Conservation (phyloP, 2,329 filamentous ascomycete genomes). For the Diaporthe longicolla region DNA sequence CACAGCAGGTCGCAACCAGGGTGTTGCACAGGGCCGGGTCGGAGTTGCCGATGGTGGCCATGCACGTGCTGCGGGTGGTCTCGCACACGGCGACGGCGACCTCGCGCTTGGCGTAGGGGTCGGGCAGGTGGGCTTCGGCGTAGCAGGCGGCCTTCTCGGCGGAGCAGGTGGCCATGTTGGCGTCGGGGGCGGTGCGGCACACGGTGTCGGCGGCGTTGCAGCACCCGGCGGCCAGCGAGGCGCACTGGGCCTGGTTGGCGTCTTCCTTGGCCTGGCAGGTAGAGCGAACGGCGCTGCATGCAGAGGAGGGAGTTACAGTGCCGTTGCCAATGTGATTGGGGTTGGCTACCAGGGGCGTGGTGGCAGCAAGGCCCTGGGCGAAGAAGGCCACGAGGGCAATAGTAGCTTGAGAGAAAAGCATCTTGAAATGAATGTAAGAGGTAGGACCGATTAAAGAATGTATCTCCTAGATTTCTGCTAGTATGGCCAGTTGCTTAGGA, state of each 20-base stretch:
- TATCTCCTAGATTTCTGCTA: neutral
- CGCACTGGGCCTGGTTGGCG: slow-evolving; percentile 17
- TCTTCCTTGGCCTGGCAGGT: neutral
- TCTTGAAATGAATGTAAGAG: slow-evolving; percentile 4
- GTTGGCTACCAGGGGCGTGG: neutral
- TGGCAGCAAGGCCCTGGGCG: slow-evolving; percentile 25
- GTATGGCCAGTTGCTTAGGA: neutral
- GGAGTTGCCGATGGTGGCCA: neutral
- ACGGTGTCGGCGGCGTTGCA: neutral
- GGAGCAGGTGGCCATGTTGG: slow-evolving; percentile 12
- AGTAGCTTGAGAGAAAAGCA: slow-evolving; percentile 23
- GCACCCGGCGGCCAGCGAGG: slow-evolving; percentile 17
- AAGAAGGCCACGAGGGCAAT: neutral
- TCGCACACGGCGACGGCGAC: slow-evolving; percentile 6
- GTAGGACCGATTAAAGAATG: neutral
- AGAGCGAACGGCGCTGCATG: slow-evolving; percentile 3
- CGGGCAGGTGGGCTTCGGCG: neutral
- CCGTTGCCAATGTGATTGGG: neutral
- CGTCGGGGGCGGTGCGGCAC: slow-evolving; percentile 6
- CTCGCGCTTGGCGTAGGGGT: slow-evolving; percentile 24
- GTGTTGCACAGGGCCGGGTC: slow-evolving; percentile 1
- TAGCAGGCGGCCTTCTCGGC: slow-evolving; percentile 25
- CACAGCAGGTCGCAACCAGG: slow-evolving; percentile 18
- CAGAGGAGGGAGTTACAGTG: neutral
- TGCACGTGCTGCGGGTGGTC: slow-evolving; percentile 15